Conservation (phyloP, 345 rosid genomes). For the Populus pruinosa region DNA sequence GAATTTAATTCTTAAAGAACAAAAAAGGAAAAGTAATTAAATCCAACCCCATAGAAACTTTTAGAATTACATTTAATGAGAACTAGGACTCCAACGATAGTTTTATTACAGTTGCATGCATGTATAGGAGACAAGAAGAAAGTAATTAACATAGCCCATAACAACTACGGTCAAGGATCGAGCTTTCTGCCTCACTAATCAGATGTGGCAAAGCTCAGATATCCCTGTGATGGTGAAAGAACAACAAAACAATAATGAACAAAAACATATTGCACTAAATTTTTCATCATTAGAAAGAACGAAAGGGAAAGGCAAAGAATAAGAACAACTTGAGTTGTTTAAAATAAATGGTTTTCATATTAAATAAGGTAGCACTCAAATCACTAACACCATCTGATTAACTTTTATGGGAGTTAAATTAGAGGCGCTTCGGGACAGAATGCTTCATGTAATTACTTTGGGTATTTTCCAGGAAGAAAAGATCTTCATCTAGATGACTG, state of each 20-base stretch:
- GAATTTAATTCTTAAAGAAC: too few species aligned
- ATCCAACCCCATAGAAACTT: too few species aligned
- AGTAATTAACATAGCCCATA: too few species aligned
- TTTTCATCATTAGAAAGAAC: background rate
- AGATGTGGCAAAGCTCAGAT: background rate
- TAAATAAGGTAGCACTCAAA: background rate
- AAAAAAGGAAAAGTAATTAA: too few species aligned
- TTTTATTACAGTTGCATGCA: too few species aligned
- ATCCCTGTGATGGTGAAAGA: background rate
- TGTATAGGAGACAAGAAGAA: too few species aligned
- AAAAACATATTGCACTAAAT: background rate
- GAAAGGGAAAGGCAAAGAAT: background rate
- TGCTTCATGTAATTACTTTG: background rate
- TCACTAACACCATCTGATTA: background rate
- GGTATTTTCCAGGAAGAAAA: constrained; percentile 31
- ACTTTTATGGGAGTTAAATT: background rate
- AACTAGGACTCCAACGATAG: too few species aligned
- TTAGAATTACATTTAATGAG: too few species aligned
- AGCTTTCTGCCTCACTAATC: background rate
- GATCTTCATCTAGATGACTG: constrained; percentile 40
- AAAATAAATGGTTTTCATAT: too few species aligned
- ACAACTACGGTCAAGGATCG: too few species aligned
- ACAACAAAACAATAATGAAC: constrained; percentile 3
- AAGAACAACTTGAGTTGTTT: too few species aligned
- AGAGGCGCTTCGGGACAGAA: background rate